A percentile compares a stretch with the other conserved stretches of the same genome.
Conservation (phyloP, 2,329 filamentous ascomycete species). For the Teratosphaeria destructans region DNA sequence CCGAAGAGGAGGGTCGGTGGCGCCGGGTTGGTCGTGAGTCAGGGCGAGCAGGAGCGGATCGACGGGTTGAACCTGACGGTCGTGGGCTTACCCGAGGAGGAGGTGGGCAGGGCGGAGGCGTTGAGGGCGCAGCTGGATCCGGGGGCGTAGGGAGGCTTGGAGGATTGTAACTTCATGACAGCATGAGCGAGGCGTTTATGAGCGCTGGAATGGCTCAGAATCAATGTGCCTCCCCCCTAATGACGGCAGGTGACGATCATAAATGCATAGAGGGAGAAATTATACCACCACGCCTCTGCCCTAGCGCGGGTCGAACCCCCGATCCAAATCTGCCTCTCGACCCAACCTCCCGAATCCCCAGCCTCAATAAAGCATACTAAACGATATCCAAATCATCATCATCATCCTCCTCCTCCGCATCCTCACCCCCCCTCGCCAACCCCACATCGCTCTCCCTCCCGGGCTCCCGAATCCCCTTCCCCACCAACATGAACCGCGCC, state of each 20-base stretch:
- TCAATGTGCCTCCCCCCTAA: no score
- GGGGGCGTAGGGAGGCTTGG: no score
- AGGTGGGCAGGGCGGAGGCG: slow-evolving; percentile 1
- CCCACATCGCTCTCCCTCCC: slow-evolving; percentile 35
- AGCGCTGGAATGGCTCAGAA: no score
- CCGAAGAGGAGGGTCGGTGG: slow-evolving; percentile 39
- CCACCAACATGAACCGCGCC: slow-evolving; percentile 37
- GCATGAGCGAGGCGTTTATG: no score
- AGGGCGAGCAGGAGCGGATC: slow-evolving; percentile 7
- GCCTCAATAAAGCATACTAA: slow-evolving; percentile 2
- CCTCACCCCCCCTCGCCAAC: slow-evolving; percentile 27
- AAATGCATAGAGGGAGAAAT: no score
- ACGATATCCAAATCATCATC: slow-evolving; percentile 41
- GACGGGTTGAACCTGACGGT: slow-evolving; percentile 19
- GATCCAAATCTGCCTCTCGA: background rate
- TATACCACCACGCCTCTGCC: no score
- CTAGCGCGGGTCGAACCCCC: background rate
- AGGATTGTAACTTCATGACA: no score
- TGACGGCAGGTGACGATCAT: no score
- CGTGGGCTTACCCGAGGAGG: slow-evolving; percentile 6
- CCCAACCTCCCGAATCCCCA: background rate
- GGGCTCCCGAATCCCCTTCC: slow-evolving; percentile 40
- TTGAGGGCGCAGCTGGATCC: background rate
- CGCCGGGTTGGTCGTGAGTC: slow-evolving; percentile 24
- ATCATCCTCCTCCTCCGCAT: slow-evolving; percentile 32